Percentiles rank a stretch among this genome's conserved stretches.
These are phyloP conservation scores for Trichaptum fuscoviolaceum DNA, from an alignment of 768 basidiomycete species.

Conservation along the genomic window DNA sequence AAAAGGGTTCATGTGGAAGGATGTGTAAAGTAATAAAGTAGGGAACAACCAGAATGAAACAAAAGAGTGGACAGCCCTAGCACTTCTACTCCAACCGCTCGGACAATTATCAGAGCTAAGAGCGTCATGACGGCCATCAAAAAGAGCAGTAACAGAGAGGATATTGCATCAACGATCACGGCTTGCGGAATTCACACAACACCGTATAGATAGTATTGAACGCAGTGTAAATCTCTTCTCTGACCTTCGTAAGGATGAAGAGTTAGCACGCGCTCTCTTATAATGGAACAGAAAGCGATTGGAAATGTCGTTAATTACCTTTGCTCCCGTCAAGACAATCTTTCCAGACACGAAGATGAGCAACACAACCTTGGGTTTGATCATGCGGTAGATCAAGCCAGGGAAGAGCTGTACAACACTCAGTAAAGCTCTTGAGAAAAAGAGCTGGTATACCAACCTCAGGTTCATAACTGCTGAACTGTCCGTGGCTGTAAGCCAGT, in stretches of 20 bases:
- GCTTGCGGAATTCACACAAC: conserved; percentile 91
- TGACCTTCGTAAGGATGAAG: conserved; percentile 57
- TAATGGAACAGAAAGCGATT: conserved; percentile 33
- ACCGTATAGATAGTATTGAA: conserved; percentile 99
- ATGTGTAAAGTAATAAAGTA: neutral
- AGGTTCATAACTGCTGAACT: conserved; percentile 96
- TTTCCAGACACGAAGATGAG: conserved; percentile 99
- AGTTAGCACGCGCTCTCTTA: conserved; percentile 33
- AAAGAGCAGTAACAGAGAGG: neutral
- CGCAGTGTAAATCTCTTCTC: conserved; percentile 99
- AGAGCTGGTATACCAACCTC: conserved; percentile 50
- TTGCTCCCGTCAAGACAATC: conserved; percentile 97
- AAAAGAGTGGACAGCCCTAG: neutral
- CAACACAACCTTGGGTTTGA: conserved; percentile 98
- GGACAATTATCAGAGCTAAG: neutral
- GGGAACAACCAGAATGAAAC: neutral
- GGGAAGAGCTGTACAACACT: conserved; percentile 77
- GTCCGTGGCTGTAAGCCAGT: conserved; percentile 94
- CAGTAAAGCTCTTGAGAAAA: conserved; percentile 7
- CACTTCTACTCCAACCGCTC: neutral
- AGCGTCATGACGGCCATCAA: neutral
- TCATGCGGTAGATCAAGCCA: conserved; percentile 98
- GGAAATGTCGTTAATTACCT: conserved; percentile 52
- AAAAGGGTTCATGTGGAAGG: neutral
- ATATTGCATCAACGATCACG: conserved; percentile 33